Conservation (phyloP, 345 rosid genomes). For the Pistacia vera region DNA sequence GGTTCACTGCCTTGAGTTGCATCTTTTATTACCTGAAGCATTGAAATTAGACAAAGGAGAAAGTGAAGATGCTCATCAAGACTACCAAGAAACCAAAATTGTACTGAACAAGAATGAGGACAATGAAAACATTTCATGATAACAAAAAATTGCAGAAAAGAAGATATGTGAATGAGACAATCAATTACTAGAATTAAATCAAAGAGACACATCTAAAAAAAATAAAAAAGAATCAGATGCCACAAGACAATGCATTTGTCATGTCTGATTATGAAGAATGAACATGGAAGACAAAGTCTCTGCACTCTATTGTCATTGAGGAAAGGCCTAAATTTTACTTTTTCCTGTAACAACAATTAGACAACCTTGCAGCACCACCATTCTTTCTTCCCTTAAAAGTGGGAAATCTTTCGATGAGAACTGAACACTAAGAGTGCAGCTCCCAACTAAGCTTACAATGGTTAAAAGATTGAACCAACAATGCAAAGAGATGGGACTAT, state of each 20-base stretch:
- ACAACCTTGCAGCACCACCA: not conserved
- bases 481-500: not conserved
- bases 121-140: not conserved
- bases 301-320: too few relatives aligned
- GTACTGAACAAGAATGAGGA: not conserved
- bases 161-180: not conserved
- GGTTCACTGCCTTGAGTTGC: conserved; percentile 89
- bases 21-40: conserved; percentile 77
- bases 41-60: conserved; percentile 18
- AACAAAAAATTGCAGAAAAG: not conserved
- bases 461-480: too few relatives aligned
- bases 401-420: not conserved
- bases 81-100: not conserved
- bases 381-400: not conserved
- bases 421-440: not conserved
- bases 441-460: not conserved
- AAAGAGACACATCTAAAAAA: not conserved
- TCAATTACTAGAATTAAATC: not conserved
- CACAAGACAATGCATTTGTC: too few relatives aligned
- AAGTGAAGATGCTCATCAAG: not conserved
- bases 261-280: too few relatives aligned
- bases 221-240: too few relatives aligned
- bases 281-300: too few relatives aligned
- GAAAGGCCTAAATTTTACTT: too few relatives aligned
- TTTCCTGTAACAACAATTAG: too few relatives aligned